A percentile compares a stretch with the other conserved stretches of the same genome.
phyloP scores from a whole-genome alignment of 768 basidiomycete species.

The Tricholoma sp. region DNA sequence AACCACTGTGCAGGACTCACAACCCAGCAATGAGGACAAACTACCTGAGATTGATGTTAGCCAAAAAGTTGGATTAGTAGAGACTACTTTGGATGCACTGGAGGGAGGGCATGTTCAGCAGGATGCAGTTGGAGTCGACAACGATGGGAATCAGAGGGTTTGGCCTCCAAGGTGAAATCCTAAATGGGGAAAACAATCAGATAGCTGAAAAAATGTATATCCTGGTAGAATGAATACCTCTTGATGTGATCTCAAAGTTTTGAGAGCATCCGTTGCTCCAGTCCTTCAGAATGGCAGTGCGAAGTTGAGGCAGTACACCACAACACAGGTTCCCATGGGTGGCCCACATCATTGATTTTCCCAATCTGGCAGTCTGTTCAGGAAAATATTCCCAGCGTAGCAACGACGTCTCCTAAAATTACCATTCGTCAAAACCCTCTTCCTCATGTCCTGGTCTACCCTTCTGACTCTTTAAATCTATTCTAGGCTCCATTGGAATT shows the following conservation, averaged over 20 bases:
- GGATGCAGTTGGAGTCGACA: neutral
- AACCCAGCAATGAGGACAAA: neutral
- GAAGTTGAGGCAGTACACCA: slow-evolving; percentile 1
- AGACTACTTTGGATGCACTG: slow-evolving; percentile 2
- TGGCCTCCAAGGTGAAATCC: neutral
- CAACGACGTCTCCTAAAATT: slow-evolving; percentile 1
- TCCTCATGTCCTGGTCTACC: slow-evolving; percentile 2
- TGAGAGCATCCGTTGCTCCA: neutral
- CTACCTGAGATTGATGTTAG: slow-evolving; percentile 1
- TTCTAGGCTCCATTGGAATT: slow-evolving; percentile 2
- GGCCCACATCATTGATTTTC: neutral
- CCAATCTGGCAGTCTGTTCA: neutral
- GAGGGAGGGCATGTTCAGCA: slow-evolving; percentile 2
- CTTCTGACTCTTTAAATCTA: slow-evolving; percentile 1
- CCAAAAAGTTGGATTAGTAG: slow-evolving; percentile 1
- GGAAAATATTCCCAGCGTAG: slow-evolving; percentile 1
- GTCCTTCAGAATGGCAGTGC: slow-evolving; percentile 1
- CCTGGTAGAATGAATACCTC: slow-evolving; percentile 1
- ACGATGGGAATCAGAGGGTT: neutral
- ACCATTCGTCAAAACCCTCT: neutral
- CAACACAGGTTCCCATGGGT: too few relatives aligned
- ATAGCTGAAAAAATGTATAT: neutral
- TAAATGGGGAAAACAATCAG: neutral
- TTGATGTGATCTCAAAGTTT: slow-evolving; percentile 1
- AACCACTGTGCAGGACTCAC: slow-evolving; percentile 1